Evolutionary conservation across 108 stramenopile species (phyloP).

Genomic region (Fragilaria crotonensis): DNA sequence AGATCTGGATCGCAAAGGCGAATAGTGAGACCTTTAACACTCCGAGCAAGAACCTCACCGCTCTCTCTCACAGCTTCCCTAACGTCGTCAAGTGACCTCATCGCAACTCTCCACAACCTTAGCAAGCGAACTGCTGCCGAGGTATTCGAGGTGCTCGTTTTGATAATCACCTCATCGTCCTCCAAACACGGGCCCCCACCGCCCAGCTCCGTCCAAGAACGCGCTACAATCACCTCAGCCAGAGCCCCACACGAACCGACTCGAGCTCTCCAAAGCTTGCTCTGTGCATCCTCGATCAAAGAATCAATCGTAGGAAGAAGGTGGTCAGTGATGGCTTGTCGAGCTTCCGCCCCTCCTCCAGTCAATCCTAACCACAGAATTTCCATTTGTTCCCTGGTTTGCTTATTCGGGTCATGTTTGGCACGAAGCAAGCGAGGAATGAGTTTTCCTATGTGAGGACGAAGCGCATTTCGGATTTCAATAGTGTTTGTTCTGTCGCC

Average conservation of each 20-base stretch:
- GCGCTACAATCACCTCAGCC: conserved; percentile 70
- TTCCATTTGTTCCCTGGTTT: conserved; percentile 79
- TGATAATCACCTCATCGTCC: conserved; percentile 41
- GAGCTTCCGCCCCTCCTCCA: conserved; percentile 73
- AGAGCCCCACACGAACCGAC: conserved; percentile 73
- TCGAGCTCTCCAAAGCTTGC: conserved; percentile 71
- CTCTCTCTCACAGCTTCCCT: conserved; percentile 57
- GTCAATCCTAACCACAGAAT: conserved; percentile 73
- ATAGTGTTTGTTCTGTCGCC: conserved; percentile 28
- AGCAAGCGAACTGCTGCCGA: conserved; percentile 59
- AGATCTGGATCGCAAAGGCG: conserved; percentile 50
- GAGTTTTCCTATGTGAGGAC: conserved; percentile 66
- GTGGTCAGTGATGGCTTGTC: conserved; percentile 43
- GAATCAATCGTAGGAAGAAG: conserved; percentile 64
- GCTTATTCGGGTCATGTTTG: conserved; percentile 71
- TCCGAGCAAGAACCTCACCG: conserved; percentile 59
- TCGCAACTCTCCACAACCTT: conserved; percentile 56
- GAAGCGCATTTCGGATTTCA: conserved; percentile 53
- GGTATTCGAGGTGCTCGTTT: conserved; percentile 11
- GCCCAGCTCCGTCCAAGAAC: conserved; percentile 74
- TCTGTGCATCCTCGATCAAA: conserved; percentile 62
- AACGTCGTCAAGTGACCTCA: conserved; percentile 79
- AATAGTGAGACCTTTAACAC: conserved; percentile 52
- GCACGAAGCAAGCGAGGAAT: conserved; percentile 74
- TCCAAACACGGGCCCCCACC: conserved; percentile 60